A percentile compares a stretch with the other conserved stretches of the same genome.
Evolutionary conservation across 1,284 basidiomycete species (phyloP).

Genomic region (Boletus sp.): DNA sequence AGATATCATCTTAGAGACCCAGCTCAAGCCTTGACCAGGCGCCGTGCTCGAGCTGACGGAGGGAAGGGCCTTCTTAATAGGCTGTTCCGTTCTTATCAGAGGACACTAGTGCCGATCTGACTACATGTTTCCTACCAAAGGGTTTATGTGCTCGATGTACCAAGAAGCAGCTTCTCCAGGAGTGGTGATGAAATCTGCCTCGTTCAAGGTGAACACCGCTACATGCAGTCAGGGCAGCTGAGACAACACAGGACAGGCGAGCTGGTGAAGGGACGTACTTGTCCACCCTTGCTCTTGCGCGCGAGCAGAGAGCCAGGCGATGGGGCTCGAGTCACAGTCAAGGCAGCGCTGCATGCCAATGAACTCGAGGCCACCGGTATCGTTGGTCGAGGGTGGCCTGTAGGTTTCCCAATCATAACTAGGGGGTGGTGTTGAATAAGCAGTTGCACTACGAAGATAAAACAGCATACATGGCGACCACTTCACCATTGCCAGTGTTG

Average conservation of each 20-base stretch:
- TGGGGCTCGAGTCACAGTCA: conserved; percentile 37
- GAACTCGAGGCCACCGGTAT: conserved; percentile 33
- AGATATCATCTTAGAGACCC: conserved; percentile 34
- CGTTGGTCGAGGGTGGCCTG: conserved; percentile 31
- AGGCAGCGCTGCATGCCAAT: conserved; percentile 40
- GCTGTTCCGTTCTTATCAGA: conserved; percentile 16
- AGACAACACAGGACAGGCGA: neutral
- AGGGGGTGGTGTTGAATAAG: neutral
- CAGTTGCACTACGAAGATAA: neutral
- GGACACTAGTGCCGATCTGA: neutral
- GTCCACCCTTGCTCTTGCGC: conserved; percentile 32
- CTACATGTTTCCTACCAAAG: conserved; percentile 24
- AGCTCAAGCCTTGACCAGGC: conserved; percentile 31
- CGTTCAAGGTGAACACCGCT: conserved; percentile 38
- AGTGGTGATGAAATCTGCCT: conserved; percentile 31
- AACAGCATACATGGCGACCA: conserved; percentile 32
- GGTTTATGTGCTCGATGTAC: conserved; percentile 37
- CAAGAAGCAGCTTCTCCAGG: conserved; percentile 33
- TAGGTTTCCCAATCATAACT: conserved; percentile 40
- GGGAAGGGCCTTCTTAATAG: conserved; percentile 35
- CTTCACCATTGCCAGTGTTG: conserved; percentile 28
- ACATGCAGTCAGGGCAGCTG: neutral
- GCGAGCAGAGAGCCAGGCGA: conserved; percentile 31
- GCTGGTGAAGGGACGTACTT: conserved; percentile 19
- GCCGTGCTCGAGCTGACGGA: conserved; percentile 31